Evolutionary conservation across 106 monocot genomes (phyloP).

Genomic region (Dioscorea alata): DNA sequence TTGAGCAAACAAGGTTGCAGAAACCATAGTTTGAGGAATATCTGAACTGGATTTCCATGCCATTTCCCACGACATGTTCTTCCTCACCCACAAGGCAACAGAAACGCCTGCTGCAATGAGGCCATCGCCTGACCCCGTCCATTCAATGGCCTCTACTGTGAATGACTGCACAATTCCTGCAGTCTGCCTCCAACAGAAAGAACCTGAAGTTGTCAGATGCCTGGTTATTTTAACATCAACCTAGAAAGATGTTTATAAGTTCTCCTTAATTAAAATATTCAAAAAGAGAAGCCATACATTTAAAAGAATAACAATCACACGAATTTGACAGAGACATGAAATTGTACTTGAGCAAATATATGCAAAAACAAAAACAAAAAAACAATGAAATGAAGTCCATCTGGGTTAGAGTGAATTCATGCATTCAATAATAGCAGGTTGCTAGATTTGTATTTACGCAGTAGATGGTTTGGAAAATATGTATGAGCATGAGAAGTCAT

Average conservation of each 20-base stretch:
- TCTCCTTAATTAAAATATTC: neutral
- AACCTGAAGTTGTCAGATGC: conserved; percentile 36
- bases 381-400: too few species aligned
- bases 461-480: too few species aligned
- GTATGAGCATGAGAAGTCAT: too few species aligned
- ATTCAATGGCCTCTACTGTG: conserved; percentile 53
- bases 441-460: too few species aligned
- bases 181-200: conserved; percentile 63
- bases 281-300: neutral
- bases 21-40: conserved; percentile 63
- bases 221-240: neutral
- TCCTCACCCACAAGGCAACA: conserved; percentile 58
- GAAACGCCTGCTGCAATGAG: conserved; percentile 56
- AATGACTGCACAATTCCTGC: conserved; percentile 49
- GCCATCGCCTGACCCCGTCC: conserved; percentile 89
- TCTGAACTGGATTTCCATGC: conserved; percentile 49
- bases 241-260: too few species aligned
- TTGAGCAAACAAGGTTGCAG: conserved; percentile 59
- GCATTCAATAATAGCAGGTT: too few species aligned
- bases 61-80: conserved; percentile 52
- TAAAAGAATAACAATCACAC: neutral
- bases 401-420: too few species aligned
- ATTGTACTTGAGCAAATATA: neutral
- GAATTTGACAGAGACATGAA: neutral
- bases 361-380: neutral